Base-by-base conservation (phyloP, 140 eudicot genomes). In the Senecio squalidus region DNA sequence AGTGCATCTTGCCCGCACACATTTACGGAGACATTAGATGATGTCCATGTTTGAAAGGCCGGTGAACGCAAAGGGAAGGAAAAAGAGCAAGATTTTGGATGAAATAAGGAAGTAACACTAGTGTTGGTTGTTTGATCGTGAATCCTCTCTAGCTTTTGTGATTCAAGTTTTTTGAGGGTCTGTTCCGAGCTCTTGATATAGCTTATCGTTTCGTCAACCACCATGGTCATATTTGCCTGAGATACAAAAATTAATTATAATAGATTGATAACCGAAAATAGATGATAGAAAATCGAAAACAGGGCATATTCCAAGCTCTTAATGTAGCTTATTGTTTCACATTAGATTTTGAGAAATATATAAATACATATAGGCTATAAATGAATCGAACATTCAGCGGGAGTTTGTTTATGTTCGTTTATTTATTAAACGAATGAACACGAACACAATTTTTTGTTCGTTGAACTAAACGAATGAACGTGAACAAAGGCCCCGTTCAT, bases 121-220 rank as follows among this genome's bases (percentile, higher is more conserved):
- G 36, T 70, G 55, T 47, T 57, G 22, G 66, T 34, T 18, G 81
- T 38, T 20, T 46, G 64, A 9, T 70, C 61, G 13, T 69, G 62
- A 52, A 75, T 53, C 74, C 58, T 71, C 41, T 82, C 85, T 5
- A 69, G 63, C 77, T 86, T 90, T 30, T 66, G 67, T 15, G 69
- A 69, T 56, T 90, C 77, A 5, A 90, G 94, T 23, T 72, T 69
- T 26, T 78, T 59, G 9, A 83, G 72, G 9, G 78, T 83, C 41
- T 69, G 26, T 51, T 86, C 70, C 40, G 86, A 60, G 61, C 75
- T 46, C 69, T 52, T 69, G 11, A 90, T 83, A 70, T 76, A 63
- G 61, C 39, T 81, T 56, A 90, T 82, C 13, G 98, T 88, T 60
- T 90, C 94, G 64, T 90, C 94, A 39, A 90, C 91, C 9, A 83